Percentiles rank a stretch among this genome's conserved stretches.
These are phyloP conservation scores for Annulohypoxylon truncatum DNA, from an alignment of 2,329 filamentous ascomycete genomes.

Conservation along the genomic window DNA sequence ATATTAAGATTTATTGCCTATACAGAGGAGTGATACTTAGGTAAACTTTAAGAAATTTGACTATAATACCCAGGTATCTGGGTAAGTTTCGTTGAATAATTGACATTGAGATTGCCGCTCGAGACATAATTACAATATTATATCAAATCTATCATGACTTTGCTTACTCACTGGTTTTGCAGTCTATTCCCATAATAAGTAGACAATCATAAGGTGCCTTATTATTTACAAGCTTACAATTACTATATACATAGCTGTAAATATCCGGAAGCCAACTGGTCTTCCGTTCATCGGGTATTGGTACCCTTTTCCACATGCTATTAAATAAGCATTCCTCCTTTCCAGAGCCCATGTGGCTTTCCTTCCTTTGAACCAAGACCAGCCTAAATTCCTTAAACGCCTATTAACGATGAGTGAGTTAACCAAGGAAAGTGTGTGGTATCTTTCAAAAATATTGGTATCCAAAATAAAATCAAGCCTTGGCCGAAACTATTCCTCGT, in stretches of 20 bases:
- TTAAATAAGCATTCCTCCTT: background rate
- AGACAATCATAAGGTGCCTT: background rate
- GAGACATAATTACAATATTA: no score
- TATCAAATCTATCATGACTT: no score
- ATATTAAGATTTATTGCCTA: no score
- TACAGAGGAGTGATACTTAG: no score
- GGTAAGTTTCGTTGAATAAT: no score
- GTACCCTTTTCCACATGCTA: background rate
- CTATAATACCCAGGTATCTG: no score
- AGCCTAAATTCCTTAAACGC: background rate
- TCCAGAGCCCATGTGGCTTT: background rate
- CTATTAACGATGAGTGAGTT: background rate
- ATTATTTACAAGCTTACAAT: slow-evolving; percentile 14
- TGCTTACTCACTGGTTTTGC: background rate
- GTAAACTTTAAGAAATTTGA: no score
- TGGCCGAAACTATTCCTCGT: slow-evolving; percentile 16
- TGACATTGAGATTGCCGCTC: no score
- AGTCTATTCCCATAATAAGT: background rate
- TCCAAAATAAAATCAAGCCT: slow-evolving; percentile 13
- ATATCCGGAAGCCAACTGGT: background rate
- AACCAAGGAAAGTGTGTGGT: background rate
- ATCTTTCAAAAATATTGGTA: slow-evolving; percentile 10
- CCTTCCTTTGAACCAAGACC: background rate
- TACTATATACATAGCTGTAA: slow-evolving; percentile 20
- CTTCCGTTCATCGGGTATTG: background rate